Conservation (phyloP, 148 eudicot species). For the Selenicereus undatus region DNA sequence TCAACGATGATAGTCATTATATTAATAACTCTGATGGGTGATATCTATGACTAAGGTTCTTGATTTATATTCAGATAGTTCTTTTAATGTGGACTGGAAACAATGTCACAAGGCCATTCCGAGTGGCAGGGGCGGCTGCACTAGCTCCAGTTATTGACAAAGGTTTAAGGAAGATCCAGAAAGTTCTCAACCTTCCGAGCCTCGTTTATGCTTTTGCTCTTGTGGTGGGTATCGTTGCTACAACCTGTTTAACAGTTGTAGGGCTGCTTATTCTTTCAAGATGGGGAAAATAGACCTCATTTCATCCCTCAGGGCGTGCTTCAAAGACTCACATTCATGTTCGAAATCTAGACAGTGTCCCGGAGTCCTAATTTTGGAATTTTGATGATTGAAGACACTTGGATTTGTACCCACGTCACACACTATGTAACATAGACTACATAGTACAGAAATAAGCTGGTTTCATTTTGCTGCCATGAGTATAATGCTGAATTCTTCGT, state of each 20-base stretch:
- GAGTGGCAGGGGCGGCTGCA: constrained; percentile 69
- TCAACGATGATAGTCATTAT: not conserved
- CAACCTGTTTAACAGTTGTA: constrained; percentile 33
- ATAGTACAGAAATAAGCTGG: not conserved
- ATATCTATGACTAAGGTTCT: not conserved
- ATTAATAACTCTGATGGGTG: not conserved
- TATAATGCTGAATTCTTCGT: not conserved
- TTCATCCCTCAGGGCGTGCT: not conserved
- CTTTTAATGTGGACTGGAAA: constrained; percentile 62
- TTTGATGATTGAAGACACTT: not conserved
- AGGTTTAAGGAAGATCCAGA: constrained; percentile 44
- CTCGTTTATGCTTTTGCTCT: constrained; percentile 47
- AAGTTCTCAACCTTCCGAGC: constrained; percentile 36
- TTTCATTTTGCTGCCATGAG: not conserved
- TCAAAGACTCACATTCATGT: too few relatives aligned
- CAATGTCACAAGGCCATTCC: constrained; percentile 61
- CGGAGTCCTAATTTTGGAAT: not conserved
- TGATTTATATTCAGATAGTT: constrained; percentile 38
- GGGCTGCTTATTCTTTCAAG: constrained; percentile 43
- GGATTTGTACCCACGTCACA: not conserved
- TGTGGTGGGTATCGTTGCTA: constrained; percentile 36
- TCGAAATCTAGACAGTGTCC: too few relatives aligned
- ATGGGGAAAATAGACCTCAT: constrained; percentile 38
- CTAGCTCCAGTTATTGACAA: constrained; percentile 54
- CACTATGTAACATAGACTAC: not conserved